phyloP scores from a whole-genome alignment of 352 stramenopile genomes.

The Achlya hypogyna region DNA sequence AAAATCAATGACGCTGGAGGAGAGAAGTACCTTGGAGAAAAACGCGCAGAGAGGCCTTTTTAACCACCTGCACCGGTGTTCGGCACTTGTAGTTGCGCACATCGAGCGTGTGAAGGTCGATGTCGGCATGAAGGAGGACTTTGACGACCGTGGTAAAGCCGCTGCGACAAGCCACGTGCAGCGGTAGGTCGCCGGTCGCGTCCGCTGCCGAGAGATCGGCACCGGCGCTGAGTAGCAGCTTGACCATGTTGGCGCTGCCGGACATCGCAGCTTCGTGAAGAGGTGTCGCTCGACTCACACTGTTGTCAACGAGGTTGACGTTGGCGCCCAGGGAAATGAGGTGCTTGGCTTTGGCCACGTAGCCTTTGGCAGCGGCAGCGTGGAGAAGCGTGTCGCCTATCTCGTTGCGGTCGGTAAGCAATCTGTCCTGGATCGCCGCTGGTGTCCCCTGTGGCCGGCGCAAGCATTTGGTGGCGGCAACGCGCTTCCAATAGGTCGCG shows the following conservation, averaged over 20 bases:
- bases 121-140: constrained; percentile 30
- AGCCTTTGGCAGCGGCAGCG: constrained; percentile 38
- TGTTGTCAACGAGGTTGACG: constrained; percentile 45
- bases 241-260: constrained; percentile 30
- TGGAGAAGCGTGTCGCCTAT: constrained; percentile 48
- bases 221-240: constrained; percentile 32
- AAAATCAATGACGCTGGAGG: not conserved
- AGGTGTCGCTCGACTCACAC: constrained; percentile 30
- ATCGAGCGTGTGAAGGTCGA: not conserved
- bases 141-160: constrained; percentile 36
- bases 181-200: constrained; percentile 34
- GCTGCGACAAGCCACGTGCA: constrained; percentile 44
- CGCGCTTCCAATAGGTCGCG: not conserved
- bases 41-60: not conserved
- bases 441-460: constrained; percentile 21
- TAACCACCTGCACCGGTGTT: not conserved
- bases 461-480: too few species aligned
- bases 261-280: constrained; percentile 50
- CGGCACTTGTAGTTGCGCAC: not conserved
- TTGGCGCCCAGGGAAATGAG: constrained; percentile 29
- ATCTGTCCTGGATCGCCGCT: not conserved
- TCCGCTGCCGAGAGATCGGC: constrained; percentile 34
- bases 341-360: constrained; percentile 23
- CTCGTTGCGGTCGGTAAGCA: constrained; percentile 7
- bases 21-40: not conserved